Percentiles rank a stretch among this genome's conserved stretches.
Evolutionary conservation across 2,329 filamentous ascomycete species (phyloP).

Genomic region (Pezicula carpinea): DNA sequence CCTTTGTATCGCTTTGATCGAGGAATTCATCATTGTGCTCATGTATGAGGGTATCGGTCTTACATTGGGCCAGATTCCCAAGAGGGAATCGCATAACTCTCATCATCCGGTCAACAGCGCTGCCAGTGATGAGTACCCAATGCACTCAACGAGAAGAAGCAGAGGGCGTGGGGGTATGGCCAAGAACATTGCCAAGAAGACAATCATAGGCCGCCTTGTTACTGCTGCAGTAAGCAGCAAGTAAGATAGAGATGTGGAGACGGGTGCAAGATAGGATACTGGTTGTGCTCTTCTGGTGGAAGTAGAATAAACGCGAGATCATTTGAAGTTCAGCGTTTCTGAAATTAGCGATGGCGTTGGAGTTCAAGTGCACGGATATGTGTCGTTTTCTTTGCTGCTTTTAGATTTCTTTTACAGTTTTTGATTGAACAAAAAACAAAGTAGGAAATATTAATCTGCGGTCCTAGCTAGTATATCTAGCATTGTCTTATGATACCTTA

Average conservation of each 20-base stretch:
- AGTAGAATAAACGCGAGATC: not conserved
- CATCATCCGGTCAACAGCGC: not conserved
- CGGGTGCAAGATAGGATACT: slow-evolving; percentile 2
- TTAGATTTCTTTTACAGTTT: too few species aligned
- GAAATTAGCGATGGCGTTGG: not conserved
- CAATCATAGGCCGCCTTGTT: slow-evolving; percentile 23
- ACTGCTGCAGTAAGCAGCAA: slow-evolving; percentile 7
- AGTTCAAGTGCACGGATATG: too few species aligned
- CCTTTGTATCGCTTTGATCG: slow-evolving; percentile 42
- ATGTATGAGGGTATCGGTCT: slow-evolving; percentile 38
- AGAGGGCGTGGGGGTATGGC: slow-evolving; percentile 4
- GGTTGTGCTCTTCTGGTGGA: not conserved
- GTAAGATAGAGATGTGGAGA: slow-evolving; percentile 4
- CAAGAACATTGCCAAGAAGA: slow-evolving; percentile 20
- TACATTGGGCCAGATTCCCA: slow-evolving; percentile 28
- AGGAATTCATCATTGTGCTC: slow-evolving; percentile 44
- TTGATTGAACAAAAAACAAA: too few species aligned
- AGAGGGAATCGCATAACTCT: not conserved
- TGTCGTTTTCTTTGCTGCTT: too few species aligned
- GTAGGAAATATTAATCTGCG: too few species aligned
- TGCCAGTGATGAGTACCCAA: slow-evolving; percentile 5
- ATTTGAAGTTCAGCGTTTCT: not conserved
- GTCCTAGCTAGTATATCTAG: too few species aligned
- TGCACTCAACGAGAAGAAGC: not conserved
- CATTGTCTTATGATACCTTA: too few species aligned